Base-by-base conservation (phyloP, 176 grass and related monocot genomes). In the Hordeum marinum region DNA sequence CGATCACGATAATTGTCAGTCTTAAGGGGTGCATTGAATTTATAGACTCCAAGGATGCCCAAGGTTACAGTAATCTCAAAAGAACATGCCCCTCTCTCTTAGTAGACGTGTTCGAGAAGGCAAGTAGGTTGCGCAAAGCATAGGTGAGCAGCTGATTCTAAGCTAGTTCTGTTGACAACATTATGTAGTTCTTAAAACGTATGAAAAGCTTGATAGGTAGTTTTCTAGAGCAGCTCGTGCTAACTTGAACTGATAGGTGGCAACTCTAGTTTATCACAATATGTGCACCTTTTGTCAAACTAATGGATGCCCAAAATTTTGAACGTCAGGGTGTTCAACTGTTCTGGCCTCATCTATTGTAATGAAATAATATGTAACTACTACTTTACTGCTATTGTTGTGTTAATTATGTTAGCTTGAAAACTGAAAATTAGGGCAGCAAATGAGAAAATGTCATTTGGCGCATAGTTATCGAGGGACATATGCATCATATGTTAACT, bases 11-110 rank as follows among this genome's bases (percentile, higher is more conserved):
- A 34, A 78, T 4, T 78, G 78, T 4, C 18, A 25, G 27, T 3
- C 78, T 86, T n/a, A 90, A 90, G 35, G 26, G 6, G 75, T 90
- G 88, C 24, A n/a, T 90, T 23, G 46, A 86, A 14, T 90, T 86
- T 35, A 82, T 86, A 8, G 14, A 26, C 34, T 52, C 62, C 2
- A 55, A 14, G 34, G 8, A 68, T 68, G 7, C 70, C 41, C 21
- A 52, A 70, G 76, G 77, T 46, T 89, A 77, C 2, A 32, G 3
- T 4, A 11, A 70, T 80, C 83, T 89, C 18, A 83, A 31, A 43
- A 79, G 64, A 29, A 89, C 63, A 66, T 89, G 75, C 39, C 87
- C 87, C 9, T 85, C 9, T 23, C 55, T 89, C 35, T 55, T 89
- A 18, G 15, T 62, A 26, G 82, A 89, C n/a, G 37, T 75, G 4